Evolutionary conservation across 2,329 filamentous ascomycete genomes (phyloP).

Genomic region (Alternaria novae-zelandiae): DNA sequence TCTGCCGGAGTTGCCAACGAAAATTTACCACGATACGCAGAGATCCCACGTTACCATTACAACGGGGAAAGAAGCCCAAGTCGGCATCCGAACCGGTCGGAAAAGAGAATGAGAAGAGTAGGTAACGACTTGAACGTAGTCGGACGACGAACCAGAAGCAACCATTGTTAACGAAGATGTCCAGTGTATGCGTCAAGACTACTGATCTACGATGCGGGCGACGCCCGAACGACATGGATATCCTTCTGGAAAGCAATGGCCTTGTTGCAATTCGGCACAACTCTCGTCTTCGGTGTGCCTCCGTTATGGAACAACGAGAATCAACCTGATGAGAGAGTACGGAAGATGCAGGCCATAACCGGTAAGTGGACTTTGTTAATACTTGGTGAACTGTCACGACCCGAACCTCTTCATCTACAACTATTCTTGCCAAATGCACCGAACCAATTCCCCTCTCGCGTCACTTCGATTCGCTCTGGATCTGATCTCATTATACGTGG

Average conservation of each 20-base stretch:
- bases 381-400: background rate
- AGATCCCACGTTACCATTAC: conserved; percentile 23
- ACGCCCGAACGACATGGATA: conserved; percentile 44
- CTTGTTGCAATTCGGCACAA: conserved; percentile 43
- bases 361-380: conserved; percentile 26
- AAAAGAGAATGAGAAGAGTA: conserved; percentile 34
- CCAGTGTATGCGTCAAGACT: conserved; percentile 37
- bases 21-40: conserved; percentile 38
- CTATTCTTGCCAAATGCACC: background rate
- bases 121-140: background rate
- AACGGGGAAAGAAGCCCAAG: conserved; percentile 16
- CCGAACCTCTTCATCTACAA: background rate
- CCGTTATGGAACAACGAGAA: conserved; percentile 43
- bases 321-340: conserved; percentile 36
- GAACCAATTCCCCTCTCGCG: background rate
- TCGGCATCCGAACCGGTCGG: conserved; percentile 25
- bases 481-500: background rate
- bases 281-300: conserved; percentile 41
- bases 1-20: conserved; percentile 35
- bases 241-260: conserved; percentile 47
- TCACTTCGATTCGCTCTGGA: background rate
- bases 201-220: conserved; percentile 48
- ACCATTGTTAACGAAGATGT: background rate
- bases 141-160: background rate
- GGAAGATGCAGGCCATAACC: conserved; percentile 35